Evolutionary conservation across 1,284 basidiomycete species (phyloP), one percentile per base, ranked within the genome.

Genomic region (Moniliophthora roreri): DNA sequence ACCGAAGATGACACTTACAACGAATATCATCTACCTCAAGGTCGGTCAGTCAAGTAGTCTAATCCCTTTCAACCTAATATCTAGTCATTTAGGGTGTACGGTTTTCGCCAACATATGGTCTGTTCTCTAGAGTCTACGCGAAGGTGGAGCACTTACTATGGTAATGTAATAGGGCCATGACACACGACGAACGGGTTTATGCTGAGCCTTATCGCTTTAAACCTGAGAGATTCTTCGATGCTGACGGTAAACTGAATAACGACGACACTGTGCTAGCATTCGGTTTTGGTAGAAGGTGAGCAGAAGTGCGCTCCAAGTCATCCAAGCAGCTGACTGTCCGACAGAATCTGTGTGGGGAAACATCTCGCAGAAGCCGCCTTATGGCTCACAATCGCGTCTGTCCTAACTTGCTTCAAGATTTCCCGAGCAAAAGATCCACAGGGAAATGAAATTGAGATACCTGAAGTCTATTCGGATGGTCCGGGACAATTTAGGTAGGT

Each of bases 91-190:
- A 50, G 48, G 48, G 16, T 23, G 67, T 0, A 57, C 66, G 8
- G 57, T 72, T 38, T 48, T 70, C 10, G 62, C 62, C 4, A 71
- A 71, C 50, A 59, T 61, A 16, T 73, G 71, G 71, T 71, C 21
- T 20, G 28, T 4, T 20, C n/a, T 21, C 34, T 4, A 36, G 42
- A 28, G 48, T 32, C 28, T n/a, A 32, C 28, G 28, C 6, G 13
- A 37, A 11, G 36, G 54, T 8, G n/a, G 24, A 6, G 50, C 5
- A 37, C 28, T 11, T 24, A 32, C 28, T n/a, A n/a, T n/a, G n/a
- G n/a, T n/a, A n/a, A n/a, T n/a, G n/a, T n/a, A n/a, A 32, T 11
- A 72, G 70, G 70, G 61, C 65, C 8, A 69, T 74, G 38, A 54
- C 67, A 15, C 65, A 69, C 46, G 70, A 72, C 48, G 59, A 65